Percentiles rank a stretch among this genome's conserved stretches.
phyloP scores from a whole-genome alignment of 257 asterid species.

The Knoxia roxburghii region DNA sequence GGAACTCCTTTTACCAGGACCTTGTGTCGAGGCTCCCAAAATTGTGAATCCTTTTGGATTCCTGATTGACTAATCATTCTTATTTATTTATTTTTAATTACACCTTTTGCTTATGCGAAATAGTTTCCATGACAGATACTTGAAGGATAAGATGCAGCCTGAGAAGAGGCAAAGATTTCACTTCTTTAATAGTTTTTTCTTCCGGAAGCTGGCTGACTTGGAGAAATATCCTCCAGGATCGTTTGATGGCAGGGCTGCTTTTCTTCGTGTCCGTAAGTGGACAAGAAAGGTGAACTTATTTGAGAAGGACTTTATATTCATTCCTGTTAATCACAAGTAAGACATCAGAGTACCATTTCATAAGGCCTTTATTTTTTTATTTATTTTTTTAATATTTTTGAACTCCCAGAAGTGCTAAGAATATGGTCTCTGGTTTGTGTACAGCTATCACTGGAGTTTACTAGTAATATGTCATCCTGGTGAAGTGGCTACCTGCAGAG shows the following conservation, averaged over 20 bases:
- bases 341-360: conserved; percentile 18
- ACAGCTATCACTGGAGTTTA: conserved; percentile 96
- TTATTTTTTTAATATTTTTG: background rate
- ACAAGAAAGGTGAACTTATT: conserved; percentile 85
- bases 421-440: conserved; percentile 14
- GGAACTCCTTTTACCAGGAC: background rate
- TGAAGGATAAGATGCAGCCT: conserved; percentile 51
- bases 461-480: conserved; percentile 83
- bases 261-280: conserved; percentile 96
- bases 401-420: background rate
- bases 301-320: conserved; percentile 78
- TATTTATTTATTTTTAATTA: background rate
- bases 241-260: conserved; percentile 83
- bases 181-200: conserved; percentile 93
- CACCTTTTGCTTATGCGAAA: conserved; percentile 15
- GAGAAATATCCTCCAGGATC: conserved; percentile 88
- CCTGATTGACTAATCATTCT: conserved; percentile 11
- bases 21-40: background rate
- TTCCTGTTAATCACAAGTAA: conserved; percentile 95
- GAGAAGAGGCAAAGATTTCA: conserved; percentile 61
- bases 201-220: conserved; percentile 88
- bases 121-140: conserved; percentile 49
- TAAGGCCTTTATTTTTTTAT: background rate
- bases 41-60: background rate
- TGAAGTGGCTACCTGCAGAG: conserved; percentile 54